These are phyloP conservation scores for Fusarium sp. DNA, from an alignment of 2,329 filamentous ascomycete species.

Conservation along the genomic window DNA sequence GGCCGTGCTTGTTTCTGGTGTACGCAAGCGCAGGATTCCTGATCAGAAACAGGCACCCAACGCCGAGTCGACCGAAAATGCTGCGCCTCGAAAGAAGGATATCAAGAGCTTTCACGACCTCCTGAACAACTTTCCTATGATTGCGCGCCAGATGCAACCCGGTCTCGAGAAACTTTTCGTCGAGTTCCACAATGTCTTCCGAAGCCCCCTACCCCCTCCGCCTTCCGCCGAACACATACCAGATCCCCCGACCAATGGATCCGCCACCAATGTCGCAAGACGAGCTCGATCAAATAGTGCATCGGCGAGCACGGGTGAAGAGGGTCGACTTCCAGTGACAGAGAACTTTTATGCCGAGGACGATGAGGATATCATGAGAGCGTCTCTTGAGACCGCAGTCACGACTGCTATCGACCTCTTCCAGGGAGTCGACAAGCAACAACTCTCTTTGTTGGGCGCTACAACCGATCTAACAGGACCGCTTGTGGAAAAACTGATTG, in stretches of 20 bases:
- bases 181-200: conserved; percentile 87
- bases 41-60: conserved; percentile 55
- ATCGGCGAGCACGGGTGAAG: conserved; percentile 51
- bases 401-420: conserved; percentile 96
- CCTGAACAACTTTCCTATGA: conserved; percentile 92
- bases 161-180: conserved; percentile 90
- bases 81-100: conserved; percentile 79
- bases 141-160: conserved; percentile 94
- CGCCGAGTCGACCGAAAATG: conserved; percentile 57
- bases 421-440: conserved; percentile 94
- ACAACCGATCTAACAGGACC: conserved; percentile 95
- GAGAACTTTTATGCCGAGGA: conserved; percentile 84
- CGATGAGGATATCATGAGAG: conserved; percentile 90
- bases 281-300: conserved; percentile 66
- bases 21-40: conserved; percentile 54
- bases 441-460: conserved; percentile 89
- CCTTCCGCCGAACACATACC: conserved; percentile 71
- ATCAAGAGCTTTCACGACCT: conserved; percentile 92
- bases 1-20: conserved; percentile 68
- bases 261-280: conserved; percentile 67
- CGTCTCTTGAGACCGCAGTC: conserved; percentile 89
- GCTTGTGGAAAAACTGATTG: conserved; percentile 91
- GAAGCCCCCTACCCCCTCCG: conserved; percentile 84
- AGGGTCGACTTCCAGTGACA: conserved; percentile 61
- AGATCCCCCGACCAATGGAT: conserved; percentile 69